phyloP scores from a whole-genome alignment of 116 monocot genomes.

The Trichopus zeylanicus region DNA sequence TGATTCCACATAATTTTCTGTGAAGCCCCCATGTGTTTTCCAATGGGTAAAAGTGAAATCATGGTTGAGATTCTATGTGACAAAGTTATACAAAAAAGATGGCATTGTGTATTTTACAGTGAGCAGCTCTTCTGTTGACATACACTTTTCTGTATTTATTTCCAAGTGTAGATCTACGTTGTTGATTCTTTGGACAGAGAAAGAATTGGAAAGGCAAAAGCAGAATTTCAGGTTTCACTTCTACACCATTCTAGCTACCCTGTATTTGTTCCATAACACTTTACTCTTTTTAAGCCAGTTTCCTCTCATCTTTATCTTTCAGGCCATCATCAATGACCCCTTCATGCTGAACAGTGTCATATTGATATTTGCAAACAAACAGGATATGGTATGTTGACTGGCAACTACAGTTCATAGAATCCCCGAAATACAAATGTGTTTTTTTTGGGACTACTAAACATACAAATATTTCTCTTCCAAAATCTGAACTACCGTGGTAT shows the following conservation, averaged over 20 bases:
- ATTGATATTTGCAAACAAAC: slow-evolving; percentile 92
- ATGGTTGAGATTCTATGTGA: too few species aligned
- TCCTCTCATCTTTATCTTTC: slow-evolving; percentile 16
- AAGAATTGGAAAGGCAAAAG: slow-evolving; percentile 82
- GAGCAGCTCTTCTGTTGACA: too few species aligned
- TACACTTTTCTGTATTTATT: too few species aligned
- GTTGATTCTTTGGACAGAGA: slow-evolving; percentile 96
- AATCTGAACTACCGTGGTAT: too few species aligned
- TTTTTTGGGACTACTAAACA: too few species aligned
- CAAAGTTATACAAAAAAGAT: too few species aligned
- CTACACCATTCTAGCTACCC: neutral
- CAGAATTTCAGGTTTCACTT: slow-evolving; percentile 73
- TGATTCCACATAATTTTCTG: neutral
- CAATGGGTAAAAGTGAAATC: too few species aligned
- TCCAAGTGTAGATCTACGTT: slow-evolving; percentile 97
- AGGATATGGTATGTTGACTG: slow-evolving; percentile 75
- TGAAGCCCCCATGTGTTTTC: too few species aligned
- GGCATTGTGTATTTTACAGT: too few species aligned
- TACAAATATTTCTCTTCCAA: too few species aligned
- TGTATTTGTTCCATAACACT: neutral
- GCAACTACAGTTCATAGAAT: neutral
- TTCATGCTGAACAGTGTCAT: slow-evolving; percentile 90
- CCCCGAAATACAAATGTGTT: neutral
- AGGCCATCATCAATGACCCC: slow-evolving; percentile 83
- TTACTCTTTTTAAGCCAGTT: neutral